Evolutionary conservation across 2,329 filamentous ascomycete genomes (phyloP).

Genomic region (Lachnellula subtilissima): DNA sequence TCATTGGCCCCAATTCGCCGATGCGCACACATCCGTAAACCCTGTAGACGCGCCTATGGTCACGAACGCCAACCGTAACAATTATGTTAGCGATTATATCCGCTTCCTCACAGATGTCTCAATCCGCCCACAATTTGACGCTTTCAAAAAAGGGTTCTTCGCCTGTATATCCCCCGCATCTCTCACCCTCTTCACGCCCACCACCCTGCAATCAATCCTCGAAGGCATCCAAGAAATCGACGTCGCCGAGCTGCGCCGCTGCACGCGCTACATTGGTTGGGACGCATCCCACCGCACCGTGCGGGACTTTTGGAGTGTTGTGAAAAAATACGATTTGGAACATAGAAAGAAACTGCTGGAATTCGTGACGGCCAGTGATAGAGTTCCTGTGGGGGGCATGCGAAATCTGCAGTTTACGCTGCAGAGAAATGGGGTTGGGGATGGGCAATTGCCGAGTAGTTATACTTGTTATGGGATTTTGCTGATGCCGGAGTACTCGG

Average conservation of each 20-base stretch:
- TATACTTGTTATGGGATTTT: constrained; percentile 92
- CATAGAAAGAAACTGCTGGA: constrained; percentile 77
- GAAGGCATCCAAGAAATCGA: constrained; percentile 83
- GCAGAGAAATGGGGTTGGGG: constrained; percentile 67
- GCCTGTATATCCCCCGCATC: constrained; percentile 67
- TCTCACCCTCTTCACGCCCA: constrained; percentile 61
- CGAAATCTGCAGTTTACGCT: constrained; percentile 78
- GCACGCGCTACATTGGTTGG: constrained; percentile 79
- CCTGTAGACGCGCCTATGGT: constrained; percentile 60
- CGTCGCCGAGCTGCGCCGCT: constrained; percentile 63
- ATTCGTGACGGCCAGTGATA: constrained; percentile 91
- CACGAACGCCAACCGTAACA: constrained; percentile 70
- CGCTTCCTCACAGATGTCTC: constrained; percentile 76
- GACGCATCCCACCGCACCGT: constrained; percentile 64
- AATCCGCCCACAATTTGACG: constrained; percentile 68
- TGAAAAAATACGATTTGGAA: constrained; percentile 59
- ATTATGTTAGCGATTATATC: constrained; percentile 81
- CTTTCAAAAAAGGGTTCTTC: constrained; percentile 78
- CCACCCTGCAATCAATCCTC: constrained; percentile 69
- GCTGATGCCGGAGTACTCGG: constrained; percentile 75
- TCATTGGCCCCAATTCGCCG: constrained; percentile 50
- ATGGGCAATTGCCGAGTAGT: constrained; percentile 69
- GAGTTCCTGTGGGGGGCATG: constrained; percentile 83
- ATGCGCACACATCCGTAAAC: constrained; percentile 31
- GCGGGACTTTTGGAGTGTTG: constrained; percentile 77